phyloP scores from a whole-genome alignment of 352 stramenopile genomes.

The Pythium brachiatum region DNA sequence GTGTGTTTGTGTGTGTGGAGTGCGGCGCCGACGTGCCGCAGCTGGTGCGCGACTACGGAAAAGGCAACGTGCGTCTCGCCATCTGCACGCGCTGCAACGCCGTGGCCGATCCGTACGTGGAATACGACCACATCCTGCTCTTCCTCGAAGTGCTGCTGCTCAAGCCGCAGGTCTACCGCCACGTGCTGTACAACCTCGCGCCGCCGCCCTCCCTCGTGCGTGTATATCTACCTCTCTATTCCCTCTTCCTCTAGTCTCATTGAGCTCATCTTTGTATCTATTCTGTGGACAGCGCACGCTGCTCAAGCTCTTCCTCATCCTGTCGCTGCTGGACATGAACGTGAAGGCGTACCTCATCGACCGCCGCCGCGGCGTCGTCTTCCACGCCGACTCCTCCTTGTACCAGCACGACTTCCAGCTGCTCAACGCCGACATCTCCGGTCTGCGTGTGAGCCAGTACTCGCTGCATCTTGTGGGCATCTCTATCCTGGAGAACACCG shows the following conservation, averaged over 20 bases:
- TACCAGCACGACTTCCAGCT: constrained; percentile 34
- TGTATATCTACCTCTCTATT: not conserved
- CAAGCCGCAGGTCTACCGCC: constrained; percentile 82
- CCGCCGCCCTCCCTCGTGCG: constrained; percentile 38
- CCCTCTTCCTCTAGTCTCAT: not conserved
- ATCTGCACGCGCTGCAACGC: constrained; percentile 70
- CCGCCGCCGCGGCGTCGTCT: constrained; percentile 52
- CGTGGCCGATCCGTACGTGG: constrained; percentile 86
- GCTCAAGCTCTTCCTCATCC: constrained; percentile 73
- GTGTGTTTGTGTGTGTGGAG: constrained; percentile 67
- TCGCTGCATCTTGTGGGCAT: constrained; percentile 75
- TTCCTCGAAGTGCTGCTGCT: constrained; percentile 86
- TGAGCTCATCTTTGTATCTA: too few species aligned
- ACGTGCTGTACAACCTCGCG: constrained; percentile 80
- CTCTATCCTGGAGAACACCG: constrained; percentile 67
- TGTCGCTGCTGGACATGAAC: constrained; percentile 86
- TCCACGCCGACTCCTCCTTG: constrained; percentile 49
- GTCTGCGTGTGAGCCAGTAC: constrained; percentile 67
- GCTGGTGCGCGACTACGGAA: constrained; percentile 82
- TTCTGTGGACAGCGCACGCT: constrained; percentile 34
- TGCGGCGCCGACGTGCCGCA: constrained; percentile 61
- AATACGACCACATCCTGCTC: constrained; percentile 83
- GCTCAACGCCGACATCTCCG: constrained; percentile 32
- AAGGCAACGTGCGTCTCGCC: constrained; percentile 77
- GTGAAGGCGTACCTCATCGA: constrained; percentile 83